A percentile compares a stretch with the other conserved stretches of the same genome.
phyloP scores from a whole-genome alignment of 2,329 filamentous ascomycete species.

The Aureobasidium zeae region DNA sequence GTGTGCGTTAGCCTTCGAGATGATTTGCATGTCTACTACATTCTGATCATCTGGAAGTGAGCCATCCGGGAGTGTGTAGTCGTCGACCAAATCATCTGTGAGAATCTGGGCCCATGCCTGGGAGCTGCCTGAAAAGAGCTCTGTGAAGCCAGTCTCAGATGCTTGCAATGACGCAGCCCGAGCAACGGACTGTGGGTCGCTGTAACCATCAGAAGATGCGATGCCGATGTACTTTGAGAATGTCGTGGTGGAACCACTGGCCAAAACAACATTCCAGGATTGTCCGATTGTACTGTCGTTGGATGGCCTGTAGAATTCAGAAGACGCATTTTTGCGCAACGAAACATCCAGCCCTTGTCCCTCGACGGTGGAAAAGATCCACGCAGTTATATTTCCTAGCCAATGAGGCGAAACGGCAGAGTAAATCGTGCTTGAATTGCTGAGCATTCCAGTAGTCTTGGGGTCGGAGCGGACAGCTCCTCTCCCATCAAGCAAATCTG shows the following conservation, averaged over 20 bases:
- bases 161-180: slow-evolving; percentile 45
- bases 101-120: slow-evolving; percentile 55
- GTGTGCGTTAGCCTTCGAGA: slow-evolving; percentile 46
- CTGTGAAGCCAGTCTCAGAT: slow-evolving; percentile 45
- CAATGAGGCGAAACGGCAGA: slow-evolving; percentile 55
- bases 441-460: slow-evolving; percentile 46
- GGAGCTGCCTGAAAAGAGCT: slow-evolving; percentile 47
- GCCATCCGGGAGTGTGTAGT: slow-evolving; percentile 49
- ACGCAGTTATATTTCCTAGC: slow-evolving; percentile 54
- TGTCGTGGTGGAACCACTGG: slow-evolving; percentile 43
- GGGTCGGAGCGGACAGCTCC: slow-evolving; percentile 57
- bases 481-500: slow-evolving; percentile 59
- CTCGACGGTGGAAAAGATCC: slow-evolving; percentile 44
- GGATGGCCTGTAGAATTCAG: slow-evolving; percentile 41
- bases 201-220: slow-evolving; percentile 60
- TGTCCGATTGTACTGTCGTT: slow-evolving; percentile 60
- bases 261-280: slow-evolving; percentile 45
- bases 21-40: slow-evolving; percentile 49
- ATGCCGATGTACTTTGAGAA: slow-evolving; percentile 60
- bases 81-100: slow-evolving; percentile 53
- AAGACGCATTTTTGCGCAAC: slow-evolving; percentile 36
- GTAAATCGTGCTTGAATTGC: slow-evolving; percentile 48
- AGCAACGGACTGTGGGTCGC: slow-evolving; percentile 47
- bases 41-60: slow-evolving; percentile 48
- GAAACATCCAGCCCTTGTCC: slow-evolving; percentile 35